Percentiles rank a stretch among this genome's conserved stretches.
Evolutionary conservation across 768 basidiomycete species (phyloP).

Genomic region (Tylopilus felleus): DNA sequence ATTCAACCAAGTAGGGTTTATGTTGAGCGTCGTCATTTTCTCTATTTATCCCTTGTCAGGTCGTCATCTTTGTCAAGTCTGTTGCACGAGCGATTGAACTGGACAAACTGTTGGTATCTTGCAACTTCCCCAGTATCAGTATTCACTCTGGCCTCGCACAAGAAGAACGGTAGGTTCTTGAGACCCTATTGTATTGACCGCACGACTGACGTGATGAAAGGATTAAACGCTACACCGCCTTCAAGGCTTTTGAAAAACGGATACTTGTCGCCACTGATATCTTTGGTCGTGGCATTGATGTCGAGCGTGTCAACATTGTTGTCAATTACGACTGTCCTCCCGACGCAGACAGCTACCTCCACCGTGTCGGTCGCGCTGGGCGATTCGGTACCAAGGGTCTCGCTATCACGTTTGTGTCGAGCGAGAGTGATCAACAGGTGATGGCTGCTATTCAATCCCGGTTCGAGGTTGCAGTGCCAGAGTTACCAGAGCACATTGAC

Average conservation of each 20-base stretch:
- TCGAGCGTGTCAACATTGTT: slow-evolving; percentile 99
- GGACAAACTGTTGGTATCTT: slow-evolving; percentile 92
- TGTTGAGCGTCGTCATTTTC: background rate
- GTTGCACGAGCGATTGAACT: slow-evolving; percentile 95
- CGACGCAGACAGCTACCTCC: slow-evolving; percentile 97
- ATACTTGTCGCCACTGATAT: slow-evolving; percentile 99
- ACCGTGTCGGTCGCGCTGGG: slow-evolving; percentile 98
- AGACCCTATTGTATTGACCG: background rate
- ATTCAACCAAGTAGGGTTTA: slow-evolving; percentile 83
- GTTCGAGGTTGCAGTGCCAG: slow-evolving; percentile 96
- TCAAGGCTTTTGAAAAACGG: slow-evolving; percentile 99
- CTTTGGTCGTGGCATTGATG: slow-evolving; percentile 98
- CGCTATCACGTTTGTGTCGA: slow-evolving; percentile 94
- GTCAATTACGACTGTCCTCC: slow-evolving; percentile 98
- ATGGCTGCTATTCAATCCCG: slow-evolving; percentile 92
- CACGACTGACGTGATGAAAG: slow-evolving; percentile 31
- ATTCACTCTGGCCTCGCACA: slow-evolving; percentile 95
- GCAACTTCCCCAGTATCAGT: slow-evolving; percentile 97
- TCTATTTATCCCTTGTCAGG: slow-evolving; percentile 45
- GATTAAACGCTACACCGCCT: slow-evolving; percentile 95
- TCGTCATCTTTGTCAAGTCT: slow-evolving; percentile 99
- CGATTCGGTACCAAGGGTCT: slow-evolving; percentile 99
- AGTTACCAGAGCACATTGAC: slow-evolving; percentile 91
- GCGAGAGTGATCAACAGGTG: slow-evolving; percentile 89
- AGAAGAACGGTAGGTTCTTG: slow-evolving; percentile 80